A percentile compares a stretch with the other conserved stretches of the same genome.
phyloP scores from a whole-genome alignment of 257 asterid species.

The Dorcoceras hygrometricum region DNA sequence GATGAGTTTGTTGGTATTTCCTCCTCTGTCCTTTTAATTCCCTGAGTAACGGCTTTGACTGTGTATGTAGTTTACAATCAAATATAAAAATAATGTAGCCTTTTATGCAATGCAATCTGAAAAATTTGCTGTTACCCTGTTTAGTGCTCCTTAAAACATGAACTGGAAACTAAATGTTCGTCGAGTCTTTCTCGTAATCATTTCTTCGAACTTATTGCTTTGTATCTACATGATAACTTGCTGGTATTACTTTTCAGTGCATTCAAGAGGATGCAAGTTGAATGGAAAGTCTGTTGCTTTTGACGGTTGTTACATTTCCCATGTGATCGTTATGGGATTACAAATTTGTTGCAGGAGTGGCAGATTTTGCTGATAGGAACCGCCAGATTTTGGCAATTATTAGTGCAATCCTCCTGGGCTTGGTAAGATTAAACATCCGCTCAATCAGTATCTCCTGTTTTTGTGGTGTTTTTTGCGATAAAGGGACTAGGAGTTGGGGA shows the following conservation, averaged over 20 bases:
- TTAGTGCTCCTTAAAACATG: neutral
- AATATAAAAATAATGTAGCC: neutral
- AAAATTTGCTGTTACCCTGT: neutral
- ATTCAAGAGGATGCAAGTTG: neutral
- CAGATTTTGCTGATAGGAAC: constrained; percentile 64
- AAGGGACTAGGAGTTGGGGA: neutral
- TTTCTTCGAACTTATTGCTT: neutral
- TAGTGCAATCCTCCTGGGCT: constrained; percentile 73
- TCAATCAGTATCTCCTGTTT: constrained; percentile 7
- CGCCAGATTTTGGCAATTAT: constrained; percentile 66
- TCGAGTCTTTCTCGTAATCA: constrained; percentile 3
- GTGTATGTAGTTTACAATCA: neutral
- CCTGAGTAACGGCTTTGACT: neutral
- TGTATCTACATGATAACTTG: constrained; percentile 13
- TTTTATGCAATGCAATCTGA: neutral
- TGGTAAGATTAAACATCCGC: constrained; percentile 48
- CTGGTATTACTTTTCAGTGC: neutral
- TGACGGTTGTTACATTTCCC: neutral
- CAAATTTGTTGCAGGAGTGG: constrained; percentile 54
- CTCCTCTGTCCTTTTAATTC: no score
- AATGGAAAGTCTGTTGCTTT: constrained; percentile 4
- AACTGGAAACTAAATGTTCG: constrained; percentile 2
- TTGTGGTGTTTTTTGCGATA: neutral
- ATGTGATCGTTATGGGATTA: constrained; percentile 5
- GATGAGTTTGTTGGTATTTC: neutral